Evolutionary conservation across 768 basidiomycete genomes (phyloP).

Genomic region (Brasilioporus rufonigricans): DNA sequence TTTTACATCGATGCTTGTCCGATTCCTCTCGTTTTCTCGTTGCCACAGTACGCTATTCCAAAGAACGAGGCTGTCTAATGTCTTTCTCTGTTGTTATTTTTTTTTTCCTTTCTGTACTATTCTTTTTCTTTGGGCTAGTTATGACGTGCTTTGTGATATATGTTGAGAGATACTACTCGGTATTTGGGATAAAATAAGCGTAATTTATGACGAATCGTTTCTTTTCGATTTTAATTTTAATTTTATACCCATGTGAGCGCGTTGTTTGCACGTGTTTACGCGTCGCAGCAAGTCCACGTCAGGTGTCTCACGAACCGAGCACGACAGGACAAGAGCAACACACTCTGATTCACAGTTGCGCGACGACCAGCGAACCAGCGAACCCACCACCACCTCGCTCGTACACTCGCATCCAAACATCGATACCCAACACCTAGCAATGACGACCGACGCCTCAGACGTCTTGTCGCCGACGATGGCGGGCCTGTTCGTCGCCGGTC

Average conservation of each 20-base stretch:
- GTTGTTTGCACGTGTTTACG: constrained; percentile 32
- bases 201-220: too few relatives aligned
- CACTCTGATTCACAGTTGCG: too few relatives aligned
- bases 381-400: too few relatives aligned
- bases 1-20: background rate
- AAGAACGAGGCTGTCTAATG: background rate
- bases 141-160: background rate
- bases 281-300: constrained; percentile 1
- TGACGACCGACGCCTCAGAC: constrained; percentile 37
- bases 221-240: background rate
- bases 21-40: background rate
- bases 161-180: background rate
- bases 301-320: background rate
- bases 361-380: too few relatives aligned
- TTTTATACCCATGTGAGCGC: background rate
- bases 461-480: constrained; percentile 33
- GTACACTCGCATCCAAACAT: too few relatives aligned
- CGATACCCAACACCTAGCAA: too few relatives aligned
- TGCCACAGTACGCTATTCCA: background rate
- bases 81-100: background rate
- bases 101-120: background rate
- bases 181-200: too few relatives aligned
- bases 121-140: background rate
- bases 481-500: constrained; percentile 25
- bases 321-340: too few relatives aligned